Conservation (phyloP, 345 rosid species). For the Trapa incisa region DNA sequence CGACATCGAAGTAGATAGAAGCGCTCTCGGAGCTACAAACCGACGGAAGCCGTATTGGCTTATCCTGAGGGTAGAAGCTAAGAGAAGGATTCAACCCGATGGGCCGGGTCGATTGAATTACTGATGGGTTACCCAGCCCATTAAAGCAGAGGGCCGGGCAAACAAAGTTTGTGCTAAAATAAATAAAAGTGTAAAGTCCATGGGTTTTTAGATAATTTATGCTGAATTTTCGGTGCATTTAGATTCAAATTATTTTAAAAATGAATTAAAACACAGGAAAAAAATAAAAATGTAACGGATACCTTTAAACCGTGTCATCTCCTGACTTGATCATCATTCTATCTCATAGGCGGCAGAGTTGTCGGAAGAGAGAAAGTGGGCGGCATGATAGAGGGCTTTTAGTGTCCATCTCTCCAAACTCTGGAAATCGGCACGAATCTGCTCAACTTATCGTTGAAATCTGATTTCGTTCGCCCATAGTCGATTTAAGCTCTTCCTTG, state of each 20-base stretch:
- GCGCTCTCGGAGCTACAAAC: background rate
- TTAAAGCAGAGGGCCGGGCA: too few relatives aligned
- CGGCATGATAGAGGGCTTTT: constrained; percentile 18
- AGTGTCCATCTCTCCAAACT: constrained; percentile 11
- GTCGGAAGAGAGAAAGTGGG: constrained; percentile 9
- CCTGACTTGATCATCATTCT: background rate
- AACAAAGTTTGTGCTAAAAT: too few relatives aligned
- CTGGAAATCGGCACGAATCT: constrained; percentile 3
- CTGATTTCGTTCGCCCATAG: constrained; percentile 9
- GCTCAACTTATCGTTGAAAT: constrained; percentile 10
- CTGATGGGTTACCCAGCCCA: background rate
- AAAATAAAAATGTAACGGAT: too few relatives aligned
- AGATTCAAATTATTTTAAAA: too few relatives aligned
- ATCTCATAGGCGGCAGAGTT: too few relatives aligned
- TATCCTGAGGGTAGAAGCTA: background rate
- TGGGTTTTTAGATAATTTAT: too few relatives aligned
- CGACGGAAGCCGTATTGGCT: background rate
- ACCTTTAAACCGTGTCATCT: too few relatives aligned
- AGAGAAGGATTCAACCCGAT: background rate
- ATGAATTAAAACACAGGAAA: too few relatives aligned
- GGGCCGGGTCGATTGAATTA: constrained; percentile 1
- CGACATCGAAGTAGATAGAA: background rate
- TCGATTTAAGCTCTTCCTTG: background rate
- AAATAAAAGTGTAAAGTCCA: too few relatives aligned
- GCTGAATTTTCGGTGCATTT: too few relatives aligned